These are phyloP conservation scores for Fraxinus platypoda DNA, from an alignment of 305 asterid species.

Conservation along the genomic window DNA sequence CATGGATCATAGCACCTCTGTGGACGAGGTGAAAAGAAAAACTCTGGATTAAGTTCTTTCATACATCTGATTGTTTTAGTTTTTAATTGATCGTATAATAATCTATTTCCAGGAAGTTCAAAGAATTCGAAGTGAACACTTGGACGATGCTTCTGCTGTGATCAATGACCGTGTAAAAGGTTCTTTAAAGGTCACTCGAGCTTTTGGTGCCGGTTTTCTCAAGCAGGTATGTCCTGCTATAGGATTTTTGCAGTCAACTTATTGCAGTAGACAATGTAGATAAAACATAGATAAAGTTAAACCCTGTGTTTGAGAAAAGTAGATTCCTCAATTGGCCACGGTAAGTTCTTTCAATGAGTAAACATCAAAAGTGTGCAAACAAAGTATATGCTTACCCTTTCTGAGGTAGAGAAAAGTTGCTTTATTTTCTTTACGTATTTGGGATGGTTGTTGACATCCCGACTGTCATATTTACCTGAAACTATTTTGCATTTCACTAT, in stretches of 20 bases:
- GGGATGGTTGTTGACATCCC: conserved; percentile 27
- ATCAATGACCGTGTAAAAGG: conserved; percentile 87
- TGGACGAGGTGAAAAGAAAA: conserved; percentile 56
- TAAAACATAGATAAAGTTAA: conserved; percentile 6
- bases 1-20: conserved; percentile 82
- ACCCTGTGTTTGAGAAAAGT: conserved; percentile 34
- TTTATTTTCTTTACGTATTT: conserved; percentile 20
- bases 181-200: conserved; percentile 87
- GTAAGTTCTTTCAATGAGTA: conserved; percentile 6
- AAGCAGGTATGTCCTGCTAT: conserved; percentile 64
- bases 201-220: conserved; percentile 97
- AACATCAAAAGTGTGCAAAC: conserved; percentile 17
- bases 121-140: conserved; percentile 72
- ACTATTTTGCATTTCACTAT: conserved; percentile 32
- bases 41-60: neutral
- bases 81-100: conserved; percentile 10
- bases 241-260: conserved; percentile 18
- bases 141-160: conserved; percentile 72
- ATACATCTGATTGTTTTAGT: neutral
- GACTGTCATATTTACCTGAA: conserved; percentile 15
- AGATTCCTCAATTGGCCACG: conserved; percentile 23
- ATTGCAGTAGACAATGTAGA: conserved; percentile 2
- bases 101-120: conserved; percentile 58
- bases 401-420: conserved; percentile 14
- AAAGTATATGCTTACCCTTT: conserved; percentile 16